Evolutionary conservation across 495 filamentous ascomycete genomes (phyloP).

Genomic region (Daldinia concentrica): DNA sequence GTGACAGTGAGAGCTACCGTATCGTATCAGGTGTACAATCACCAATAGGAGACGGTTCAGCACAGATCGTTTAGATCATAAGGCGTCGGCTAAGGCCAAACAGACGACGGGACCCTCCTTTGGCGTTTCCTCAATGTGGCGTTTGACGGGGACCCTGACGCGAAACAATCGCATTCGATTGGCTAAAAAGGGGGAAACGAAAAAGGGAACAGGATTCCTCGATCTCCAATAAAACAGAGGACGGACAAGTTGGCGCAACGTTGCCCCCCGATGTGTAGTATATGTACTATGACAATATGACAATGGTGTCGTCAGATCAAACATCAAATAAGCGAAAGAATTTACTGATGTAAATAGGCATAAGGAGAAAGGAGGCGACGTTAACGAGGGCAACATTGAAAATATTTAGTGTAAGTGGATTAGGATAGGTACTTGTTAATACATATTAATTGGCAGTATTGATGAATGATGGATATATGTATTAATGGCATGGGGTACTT

Average conservation of each 20-base stretch:
- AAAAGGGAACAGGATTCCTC: conserved; percentile 22
- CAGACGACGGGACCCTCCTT: conserved; percentile 6
- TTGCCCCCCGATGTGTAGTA: background rate
- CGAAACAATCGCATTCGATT: conserved; percentile 27
- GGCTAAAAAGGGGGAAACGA: conserved; percentile 11
- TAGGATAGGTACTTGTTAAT: no score
- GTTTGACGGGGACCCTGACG: conserved; percentile 23
- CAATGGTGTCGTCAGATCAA: background rate
- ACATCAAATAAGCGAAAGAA: conserved; percentile 3
- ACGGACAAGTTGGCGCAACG: background rate
- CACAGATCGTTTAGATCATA: background rate
- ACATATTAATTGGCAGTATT: no score
- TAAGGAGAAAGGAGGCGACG: background rate
- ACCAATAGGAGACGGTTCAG: background rate
- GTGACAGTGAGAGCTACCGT: background rate
- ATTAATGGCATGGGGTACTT: background rate
- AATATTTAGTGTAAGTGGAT: no score
- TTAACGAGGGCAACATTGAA: background rate
- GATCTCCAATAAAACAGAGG: conserved; percentile 23
- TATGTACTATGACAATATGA: background rate
- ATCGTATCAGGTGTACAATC: background rate
- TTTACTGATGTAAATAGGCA: background rate
- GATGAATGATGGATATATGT: background rate
- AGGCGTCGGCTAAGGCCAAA: background rate
- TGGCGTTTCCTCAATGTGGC: conserved; percentile 35